Percentiles rank a stretch among this genome's conserved stretches.
Conservation (phyloP, 2,329 filamentous ascomycete genomes). For the Fusarium brachygibbosum region DNA sequence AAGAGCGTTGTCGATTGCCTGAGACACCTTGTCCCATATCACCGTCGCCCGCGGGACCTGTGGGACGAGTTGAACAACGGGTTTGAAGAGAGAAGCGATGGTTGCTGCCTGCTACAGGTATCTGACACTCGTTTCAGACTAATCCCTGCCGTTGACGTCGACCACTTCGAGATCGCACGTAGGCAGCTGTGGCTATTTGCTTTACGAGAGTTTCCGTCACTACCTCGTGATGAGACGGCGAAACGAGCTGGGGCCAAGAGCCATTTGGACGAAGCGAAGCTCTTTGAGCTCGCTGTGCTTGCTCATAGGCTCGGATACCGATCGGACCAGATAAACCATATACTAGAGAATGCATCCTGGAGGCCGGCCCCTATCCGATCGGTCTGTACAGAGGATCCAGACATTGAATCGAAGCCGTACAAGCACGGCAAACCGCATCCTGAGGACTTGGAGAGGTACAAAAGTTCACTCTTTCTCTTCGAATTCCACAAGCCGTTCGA, state of each 20-base stretch:
- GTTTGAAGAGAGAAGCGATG: constrained; percentile 10
- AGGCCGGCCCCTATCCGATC: not conserved
- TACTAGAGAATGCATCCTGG: not conserved
- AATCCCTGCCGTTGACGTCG: not conserved
- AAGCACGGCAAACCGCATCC: not conserved
- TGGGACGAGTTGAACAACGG: constrained; percentile 7
- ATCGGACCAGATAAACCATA: constrained; percentile 9
- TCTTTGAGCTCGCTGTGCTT: constrained; percentile 10
- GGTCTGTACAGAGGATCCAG: not conserved
- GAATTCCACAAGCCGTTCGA: constrained; percentile 3
- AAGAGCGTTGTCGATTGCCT: constrained; percentile 6
- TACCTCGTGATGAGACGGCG: not conserved
- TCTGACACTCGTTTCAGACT: constrained; percentile 11
- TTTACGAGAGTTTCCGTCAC: constrained; percentile 15
- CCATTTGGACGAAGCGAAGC: not conserved
- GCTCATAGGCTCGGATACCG: constrained; percentile 13
- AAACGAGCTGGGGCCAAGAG: constrained; percentile 11
- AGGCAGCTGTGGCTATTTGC: constrained; percentile 22
- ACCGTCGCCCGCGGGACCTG: too few species aligned
- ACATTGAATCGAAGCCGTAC: not conserved
- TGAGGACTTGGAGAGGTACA: not conserved
- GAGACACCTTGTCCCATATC: too few species aligned
- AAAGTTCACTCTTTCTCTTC: not conserved
- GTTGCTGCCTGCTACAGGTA: constrained; percentile 7
- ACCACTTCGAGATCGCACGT: constrained; percentile 11